phyloP scores from a whole-genome alignment of 305 asterid genomes.

The Fraxinus greggii region DNA sequence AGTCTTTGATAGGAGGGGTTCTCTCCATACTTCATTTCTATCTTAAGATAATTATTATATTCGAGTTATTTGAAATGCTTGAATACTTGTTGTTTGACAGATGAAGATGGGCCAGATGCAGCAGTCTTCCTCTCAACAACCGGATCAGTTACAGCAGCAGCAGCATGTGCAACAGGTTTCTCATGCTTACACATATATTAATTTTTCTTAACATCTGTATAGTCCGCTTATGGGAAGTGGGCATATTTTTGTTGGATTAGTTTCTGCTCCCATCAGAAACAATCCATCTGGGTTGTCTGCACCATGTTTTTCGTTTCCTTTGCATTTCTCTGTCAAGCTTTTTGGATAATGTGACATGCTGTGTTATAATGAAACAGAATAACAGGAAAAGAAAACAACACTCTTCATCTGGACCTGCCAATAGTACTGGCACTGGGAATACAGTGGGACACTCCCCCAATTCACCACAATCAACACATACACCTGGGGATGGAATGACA shows the following conservation, averaged over 20 bases:
- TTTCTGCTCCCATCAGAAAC: constrained; percentile 10
- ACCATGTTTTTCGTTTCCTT: not conserved
- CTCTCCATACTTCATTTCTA: not conserved
- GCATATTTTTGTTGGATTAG: constrained; percentile 3
- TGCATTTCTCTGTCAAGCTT: constrained; percentile 13
- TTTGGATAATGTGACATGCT: constrained; percentile 7
- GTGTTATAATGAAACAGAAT: constrained; percentile 46
- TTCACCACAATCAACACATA: constrained; percentile 90
- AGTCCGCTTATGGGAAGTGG: not conserved
- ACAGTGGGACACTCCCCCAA: constrained; percentile 93
- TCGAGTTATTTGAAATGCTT: not conserved
- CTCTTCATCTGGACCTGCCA: constrained; percentile 97
- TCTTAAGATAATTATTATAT: not conserved
- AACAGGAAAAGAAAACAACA: constrained; percentile 90
- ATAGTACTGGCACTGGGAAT: constrained; percentile 98
- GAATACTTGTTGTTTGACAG: constrained; percentile 36
- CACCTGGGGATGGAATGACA: constrained; percentile 91
- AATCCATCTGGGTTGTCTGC: not conserved
- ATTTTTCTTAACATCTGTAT: not conserved
- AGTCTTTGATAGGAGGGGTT: not conserved
- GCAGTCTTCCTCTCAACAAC: constrained; percentile 89
- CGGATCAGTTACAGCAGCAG: constrained; percentile 90
- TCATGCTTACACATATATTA: constrained; percentile 17
- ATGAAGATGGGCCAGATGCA: constrained; percentile 87
- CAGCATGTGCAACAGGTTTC: constrained; percentile 79